These are phyloP conservation scores for Metarhizium guizhouense DNA, from an alignment of 2,329 filamentous ascomycete species.

Conservation along the genomic window DNA sequence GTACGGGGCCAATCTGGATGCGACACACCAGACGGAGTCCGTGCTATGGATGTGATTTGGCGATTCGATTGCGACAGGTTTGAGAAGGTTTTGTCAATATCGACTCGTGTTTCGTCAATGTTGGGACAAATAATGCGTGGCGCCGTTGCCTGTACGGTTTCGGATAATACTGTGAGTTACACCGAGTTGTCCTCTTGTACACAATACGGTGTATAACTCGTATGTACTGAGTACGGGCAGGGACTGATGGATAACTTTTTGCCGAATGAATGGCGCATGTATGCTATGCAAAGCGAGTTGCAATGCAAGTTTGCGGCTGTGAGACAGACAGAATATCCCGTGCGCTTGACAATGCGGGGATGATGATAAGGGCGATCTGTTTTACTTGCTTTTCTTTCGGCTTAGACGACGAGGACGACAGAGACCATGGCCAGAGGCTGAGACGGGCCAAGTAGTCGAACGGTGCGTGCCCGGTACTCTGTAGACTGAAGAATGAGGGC, in stretches of 20 bases:
- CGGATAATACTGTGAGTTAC: not conserved
- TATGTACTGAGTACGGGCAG: not conserved
- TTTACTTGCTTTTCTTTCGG: not conserved
- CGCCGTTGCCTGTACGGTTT: not conserved
- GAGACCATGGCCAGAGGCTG: not conserved
- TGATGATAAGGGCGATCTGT: not conserved
- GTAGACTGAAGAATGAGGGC: too few species aligned
- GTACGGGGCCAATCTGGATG: slow-evolving; percentile 1
- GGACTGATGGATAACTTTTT: not conserved
- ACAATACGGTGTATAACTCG: too few species aligned
- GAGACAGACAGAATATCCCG: not conserved
- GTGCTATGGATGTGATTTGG: slow-evolving; percentile 4
- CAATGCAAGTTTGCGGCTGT: slow-evolving; percentile 2
- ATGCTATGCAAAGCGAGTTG: not conserved
- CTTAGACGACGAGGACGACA: too few species aligned
- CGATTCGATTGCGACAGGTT: slow-evolving; percentile 1
- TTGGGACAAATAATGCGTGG: not conserved
- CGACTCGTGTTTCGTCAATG: not conserved
- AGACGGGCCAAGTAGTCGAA: not conserved
- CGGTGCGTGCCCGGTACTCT: too few species aligned
- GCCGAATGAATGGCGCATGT: not conserved
- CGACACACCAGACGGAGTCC: slow-evolving; percentile 1
- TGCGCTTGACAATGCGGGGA: slow-evolving; percentile 5
- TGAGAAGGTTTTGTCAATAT: not conserved
- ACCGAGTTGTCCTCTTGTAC: not conserved